Evolutionary conservation across 2,329 filamentous ascomycete genomes (phyloP), one percentile per base, ranked within the genome.

Genomic region (Apiospora aurea): DNA sequence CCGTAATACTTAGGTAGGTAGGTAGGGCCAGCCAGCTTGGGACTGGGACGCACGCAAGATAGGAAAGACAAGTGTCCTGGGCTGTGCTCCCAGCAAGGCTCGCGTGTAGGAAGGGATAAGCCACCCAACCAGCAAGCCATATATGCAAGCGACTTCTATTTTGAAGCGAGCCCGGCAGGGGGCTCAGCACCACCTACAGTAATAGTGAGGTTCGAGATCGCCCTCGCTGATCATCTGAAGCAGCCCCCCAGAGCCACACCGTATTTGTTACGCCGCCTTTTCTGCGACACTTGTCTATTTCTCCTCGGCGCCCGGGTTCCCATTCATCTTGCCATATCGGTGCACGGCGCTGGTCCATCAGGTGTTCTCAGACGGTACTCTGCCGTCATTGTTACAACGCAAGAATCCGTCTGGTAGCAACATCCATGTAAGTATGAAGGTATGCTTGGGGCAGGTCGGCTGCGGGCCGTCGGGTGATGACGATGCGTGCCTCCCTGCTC

Each of bases 91-190:
- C 38, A 38, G 57, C 57, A 41, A 34, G 29, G 29, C 57, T 64
- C 57, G 57, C 57, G 57, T 41, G 57, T 64, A 64, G 57, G 57
- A 21, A 64, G 57, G 57, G 29, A 41, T 64, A 34, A 64, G 57
- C 57, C 57, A 64, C 57, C 46, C 21, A 49, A 6, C 46, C 46
- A 47, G 18, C 29, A 64, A 64, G 57, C 34, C 57, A 49, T 34
- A 64, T 24, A 64, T 64, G 57, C 57, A 64, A 38, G 57, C 57
- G 21, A 41, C 34, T 64, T 64, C 57, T 64, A 64, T 64, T 64
- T 64, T 41, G 18, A 64, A 64, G 57, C 57, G 29, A 38, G 10
- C 57, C 57, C 18, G 18, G 34, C n/a, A 64, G 18, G 16, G 57
- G 34, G 57, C 34, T 64, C 57, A 64, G 57, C 34, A 64, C 57